phyloP scores from a whole-genome alignment of 108 stramenopile species.

The Chaetoceros tenuissimus region DNA sequence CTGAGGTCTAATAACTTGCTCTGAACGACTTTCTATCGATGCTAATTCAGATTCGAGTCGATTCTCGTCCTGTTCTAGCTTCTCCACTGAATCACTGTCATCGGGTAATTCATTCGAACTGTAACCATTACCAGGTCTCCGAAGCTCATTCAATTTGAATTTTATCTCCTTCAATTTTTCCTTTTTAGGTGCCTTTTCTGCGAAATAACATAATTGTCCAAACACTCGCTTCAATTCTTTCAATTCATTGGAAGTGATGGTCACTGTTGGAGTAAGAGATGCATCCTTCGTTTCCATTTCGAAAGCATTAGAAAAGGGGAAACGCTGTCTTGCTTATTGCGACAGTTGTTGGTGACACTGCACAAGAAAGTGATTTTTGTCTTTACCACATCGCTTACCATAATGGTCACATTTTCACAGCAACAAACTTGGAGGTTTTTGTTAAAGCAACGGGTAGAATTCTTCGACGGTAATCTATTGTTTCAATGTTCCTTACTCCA shows the following conservation, averaged over 20 bases:
- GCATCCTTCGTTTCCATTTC: too few relatives aligned
- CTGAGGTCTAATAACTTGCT: constrained; percentile 31
- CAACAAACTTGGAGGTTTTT: too few relatives aligned
- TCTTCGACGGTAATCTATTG: too few relatives aligned
- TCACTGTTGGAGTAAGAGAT: constrained; percentile 17
- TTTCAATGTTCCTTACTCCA: too few relatives aligned
- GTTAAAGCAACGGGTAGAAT: too few relatives aligned
- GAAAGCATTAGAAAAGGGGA: too few relatives aligned
- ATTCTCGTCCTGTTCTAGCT: constrained; percentile 9
- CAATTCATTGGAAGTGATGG: constrained; percentile 17
- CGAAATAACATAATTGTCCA: constrained; percentile 32
- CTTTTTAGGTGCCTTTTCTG: constrained; percentile 27
- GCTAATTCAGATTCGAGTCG: constrained; percentile 15
- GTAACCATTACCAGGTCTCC: constrained; percentile 3
- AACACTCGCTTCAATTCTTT: constrained; percentile 42
- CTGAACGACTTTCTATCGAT: constrained; percentile 18
- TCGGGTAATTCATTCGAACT: background rate
- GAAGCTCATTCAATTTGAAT: constrained; percentile 14
- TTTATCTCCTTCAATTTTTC: constrained; percentile 21
- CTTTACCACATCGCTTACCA: too few relatives aligned
- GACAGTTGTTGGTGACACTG: too few relatives aligned
- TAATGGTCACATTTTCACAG: too few relatives aligned
- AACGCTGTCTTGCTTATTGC: too few relatives aligned
- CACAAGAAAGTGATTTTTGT: too few relatives aligned
- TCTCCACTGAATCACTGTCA: constrained; percentile 4